Percentiles rank a stretch among this genome's conserved stretches.
Evolutionary conservation across 2,329 filamentous ascomycete genomes (phyloP).

Genomic region (Leptoxyphium fumago): DNA sequence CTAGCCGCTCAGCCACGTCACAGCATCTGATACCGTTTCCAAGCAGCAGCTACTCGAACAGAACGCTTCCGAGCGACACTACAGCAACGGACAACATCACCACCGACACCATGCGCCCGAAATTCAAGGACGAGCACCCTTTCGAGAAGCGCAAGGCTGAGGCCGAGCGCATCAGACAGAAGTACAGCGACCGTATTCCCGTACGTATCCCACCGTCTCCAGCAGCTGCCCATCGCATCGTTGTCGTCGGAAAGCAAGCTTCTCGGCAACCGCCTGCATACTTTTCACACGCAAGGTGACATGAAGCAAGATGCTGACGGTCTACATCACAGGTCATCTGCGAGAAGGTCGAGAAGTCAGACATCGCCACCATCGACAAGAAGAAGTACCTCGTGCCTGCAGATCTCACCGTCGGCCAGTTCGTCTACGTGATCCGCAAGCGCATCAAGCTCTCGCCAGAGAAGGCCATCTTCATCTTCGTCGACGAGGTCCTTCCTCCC

Average conservation of each 20-base stretch:
- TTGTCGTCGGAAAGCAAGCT: not conserved
- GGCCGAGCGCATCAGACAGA: slow-evolving; percentile 97
- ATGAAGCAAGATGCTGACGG: slow-evolving; percentile 4
- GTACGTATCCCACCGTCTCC: slow-evolving; percentile 43
- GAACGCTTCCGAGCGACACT: not conserved
- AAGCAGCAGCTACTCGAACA: too few relatives aligned
- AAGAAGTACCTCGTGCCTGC: slow-evolving; percentile 99
- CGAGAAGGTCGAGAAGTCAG: slow-evolving; percentile 98
- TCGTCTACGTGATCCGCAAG: slow-evolving; percentile 99
- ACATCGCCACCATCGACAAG: slow-evolving; percentile 99
- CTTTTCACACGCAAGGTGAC: slow-evolving; percentile 1
- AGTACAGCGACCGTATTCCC: slow-evolving; percentile 95
- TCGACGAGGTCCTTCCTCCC: slow-evolving; percentile 92
- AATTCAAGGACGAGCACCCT: slow-evolving; percentile 99
- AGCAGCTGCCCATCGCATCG: not conserved
- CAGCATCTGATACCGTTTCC: too few relatives aligned
- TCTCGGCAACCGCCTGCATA: slow-evolving; percentile 1
- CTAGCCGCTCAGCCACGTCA: too few relatives aligned
- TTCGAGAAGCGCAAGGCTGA: slow-evolving; percentile 99
- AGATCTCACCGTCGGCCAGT: slow-evolving; percentile 96
- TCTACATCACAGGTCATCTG: slow-evolving; percentile 65
- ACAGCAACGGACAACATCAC: slow-evolving; percentile 1
- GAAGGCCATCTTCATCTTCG: slow-evolving; percentile 99
- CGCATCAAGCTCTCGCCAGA: slow-evolving; percentile 98
- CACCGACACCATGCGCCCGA: slow-evolving; percentile 70